Evolutionary conservation across 257 asterid genomes (phyloP).

Genomic region (Asclepias syriaca): DNA sequence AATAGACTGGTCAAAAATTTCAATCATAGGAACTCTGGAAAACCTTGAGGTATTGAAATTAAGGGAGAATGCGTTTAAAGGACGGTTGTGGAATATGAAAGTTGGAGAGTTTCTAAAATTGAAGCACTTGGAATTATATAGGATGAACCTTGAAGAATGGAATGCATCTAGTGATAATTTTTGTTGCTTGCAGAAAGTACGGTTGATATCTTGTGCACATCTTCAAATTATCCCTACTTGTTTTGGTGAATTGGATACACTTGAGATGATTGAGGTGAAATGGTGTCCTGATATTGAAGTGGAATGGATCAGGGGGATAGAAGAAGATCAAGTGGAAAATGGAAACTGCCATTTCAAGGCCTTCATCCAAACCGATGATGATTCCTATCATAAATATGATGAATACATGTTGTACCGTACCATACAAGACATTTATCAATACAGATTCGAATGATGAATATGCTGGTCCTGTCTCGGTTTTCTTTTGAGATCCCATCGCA

Average conservation of each 20-base stretch:
- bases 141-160: neutral
- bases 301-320: too few species aligned
- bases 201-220: neutral
- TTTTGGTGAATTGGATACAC: neutral
- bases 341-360: too few species aligned
- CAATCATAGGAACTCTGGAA: neutral
- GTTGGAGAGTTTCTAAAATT: neutral
- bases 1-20: neutral
- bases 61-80: neutral
- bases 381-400: too few species aligned
- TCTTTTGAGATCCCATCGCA: too few species aligned
- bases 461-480: too few species aligned
- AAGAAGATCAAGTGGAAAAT: too few species aligned
- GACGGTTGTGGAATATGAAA: neutral
- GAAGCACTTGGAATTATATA: neutral
- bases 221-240: neutral
- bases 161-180: neutral
- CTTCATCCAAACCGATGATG: too few species aligned
- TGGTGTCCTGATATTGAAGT: neutral
- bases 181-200: neutral
- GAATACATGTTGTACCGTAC: too few species aligned
- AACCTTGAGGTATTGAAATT: constrained; percentile 10
- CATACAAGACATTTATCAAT: too few species aligned
- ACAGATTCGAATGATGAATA: too few species aligned
- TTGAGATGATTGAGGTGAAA: neutral